phyloP scores from a whole-genome alignment of 2,329 filamentous ascomycete species.

The Xylariaceae sp. region DNA sequence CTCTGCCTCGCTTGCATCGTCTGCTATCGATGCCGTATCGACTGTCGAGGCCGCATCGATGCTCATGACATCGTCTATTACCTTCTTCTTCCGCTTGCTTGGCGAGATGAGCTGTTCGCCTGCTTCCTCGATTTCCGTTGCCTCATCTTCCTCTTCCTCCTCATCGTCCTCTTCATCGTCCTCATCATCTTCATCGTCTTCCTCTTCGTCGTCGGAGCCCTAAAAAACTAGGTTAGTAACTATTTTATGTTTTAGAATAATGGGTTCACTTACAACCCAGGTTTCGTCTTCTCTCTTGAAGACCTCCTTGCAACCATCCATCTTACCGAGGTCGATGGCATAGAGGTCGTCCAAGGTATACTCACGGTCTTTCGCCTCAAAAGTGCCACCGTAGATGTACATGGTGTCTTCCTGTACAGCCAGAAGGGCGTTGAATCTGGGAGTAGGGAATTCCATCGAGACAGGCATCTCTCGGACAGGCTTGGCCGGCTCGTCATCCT shows the following conservation, averaged over 20 bases:
- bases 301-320: constrained; percentile 89
- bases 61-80: constrained; percentile 38
- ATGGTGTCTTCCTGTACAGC: constrained; percentile 88
- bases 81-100: constrained; percentile 54
- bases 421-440: constrained; percentile 84
- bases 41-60: constrained; percentile 36
- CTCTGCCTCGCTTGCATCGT: constrained; percentile 44
- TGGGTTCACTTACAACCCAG: constrained; percentile 60
- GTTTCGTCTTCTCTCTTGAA: constrained; percentile 79
- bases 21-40: constrained; percentile 26
- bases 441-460: constrained; percentile 78
- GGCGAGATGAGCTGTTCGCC: constrained; percentile 43
- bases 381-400: constrained; percentile 93
- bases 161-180: constrained; percentile 49
- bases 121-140: constrained; percentile 49
- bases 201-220: constrained; percentile 47
- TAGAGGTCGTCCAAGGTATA: constrained; percentile 96
- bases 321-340: constrained; percentile 85
- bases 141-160: constrained; percentile 56
- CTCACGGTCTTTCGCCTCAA: constrained; percentile 89
- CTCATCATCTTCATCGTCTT: constrained; percentile 39
- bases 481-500: constrained; percentile 52
- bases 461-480: constrained; percentile 59
- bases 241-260: constrained; percentile 19
- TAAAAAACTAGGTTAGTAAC: constrained; percentile 32